phyloP scores from a whole-genome alignment of 257 asterid genomes.

The Datura wrightii region DNA sequence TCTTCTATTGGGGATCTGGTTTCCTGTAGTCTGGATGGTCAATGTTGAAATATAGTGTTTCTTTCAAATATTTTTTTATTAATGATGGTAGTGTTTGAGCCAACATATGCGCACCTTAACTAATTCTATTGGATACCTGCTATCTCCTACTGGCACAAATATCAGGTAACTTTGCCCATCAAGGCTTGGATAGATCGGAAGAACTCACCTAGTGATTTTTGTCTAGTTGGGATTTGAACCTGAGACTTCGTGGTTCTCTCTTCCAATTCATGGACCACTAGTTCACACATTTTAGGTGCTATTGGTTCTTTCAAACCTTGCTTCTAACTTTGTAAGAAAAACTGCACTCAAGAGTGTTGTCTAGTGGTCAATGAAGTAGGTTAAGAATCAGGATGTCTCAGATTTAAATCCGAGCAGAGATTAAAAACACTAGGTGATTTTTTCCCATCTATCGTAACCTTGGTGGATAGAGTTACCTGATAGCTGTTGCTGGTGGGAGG shows the following conservation, averaged over 20 bases:
- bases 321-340: background rate
- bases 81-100: background rate
- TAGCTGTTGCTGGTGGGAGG: too few relatives aligned
- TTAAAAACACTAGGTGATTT: too few relatives aligned
- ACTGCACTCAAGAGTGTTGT: too few relatives aligned
- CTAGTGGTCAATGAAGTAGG: too few relatives aligned
- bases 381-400: too few relatives aligned
- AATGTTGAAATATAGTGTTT: slow-evolving; percentile 13
- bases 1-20: background rate
- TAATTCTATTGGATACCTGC: background rate
- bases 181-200: background rate
- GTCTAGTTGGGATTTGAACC: background rate
- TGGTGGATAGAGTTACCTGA: too few relatives aligned
- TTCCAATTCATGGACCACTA: background rate
- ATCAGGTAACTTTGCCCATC: background rate
- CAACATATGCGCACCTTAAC: background rate
- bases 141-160: background rate
- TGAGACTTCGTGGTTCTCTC: background rate
- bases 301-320: background rate
- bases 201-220: background rate
- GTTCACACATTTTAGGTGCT: background rate
- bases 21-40: background rate
- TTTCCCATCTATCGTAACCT: too few relatives aligned
- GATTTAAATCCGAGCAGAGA: too few relatives aligned
- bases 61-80: background rate